Evolutionary conservation across 106 monocot genomes (phyloP).

Genomic region (Dactylorhiza incarnata): DNA sequence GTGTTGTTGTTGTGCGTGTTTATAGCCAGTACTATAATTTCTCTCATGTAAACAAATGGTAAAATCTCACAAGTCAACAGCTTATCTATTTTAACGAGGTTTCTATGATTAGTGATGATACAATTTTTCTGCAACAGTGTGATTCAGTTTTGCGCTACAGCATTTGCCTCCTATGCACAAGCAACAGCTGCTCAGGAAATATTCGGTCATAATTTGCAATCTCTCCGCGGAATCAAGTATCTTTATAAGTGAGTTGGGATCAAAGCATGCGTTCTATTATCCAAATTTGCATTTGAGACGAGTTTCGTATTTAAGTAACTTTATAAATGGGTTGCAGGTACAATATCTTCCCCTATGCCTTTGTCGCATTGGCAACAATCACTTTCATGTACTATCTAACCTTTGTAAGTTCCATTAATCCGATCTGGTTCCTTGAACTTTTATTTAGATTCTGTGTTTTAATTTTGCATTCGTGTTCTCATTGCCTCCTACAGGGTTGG

Average conservation of each 20-base stretch:
- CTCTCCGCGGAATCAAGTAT: conserved; percentile 95
- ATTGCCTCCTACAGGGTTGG: conserved; percentile 61
- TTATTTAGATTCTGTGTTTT: not conserved
- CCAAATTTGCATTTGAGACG: not conserved
- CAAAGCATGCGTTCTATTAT: no score
- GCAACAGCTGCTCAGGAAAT: conserved; percentile 98
- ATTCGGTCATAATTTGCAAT: conserved; percentile 93
- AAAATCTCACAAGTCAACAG: no score
- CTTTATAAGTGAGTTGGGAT: conserved; percentile 78
- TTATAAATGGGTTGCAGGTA: conserved; percentile 46
- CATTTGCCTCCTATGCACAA: conserved; percentile 92
- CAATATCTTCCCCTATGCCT: conserved; percentile 86
- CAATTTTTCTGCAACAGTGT: conserved; percentile 49
- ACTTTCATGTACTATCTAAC: conserved; percentile 66
- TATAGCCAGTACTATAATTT: no score
- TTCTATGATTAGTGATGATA: not conserved
- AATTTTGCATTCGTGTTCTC: not conserved
- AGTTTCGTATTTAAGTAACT: not conserved
- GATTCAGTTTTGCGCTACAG: conserved; percentile 93
- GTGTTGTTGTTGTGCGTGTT: no score
- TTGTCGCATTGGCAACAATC: conserved; percentile 59
- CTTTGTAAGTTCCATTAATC: conserved; percentile 52
- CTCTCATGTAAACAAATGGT: no score
- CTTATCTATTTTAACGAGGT: no score
- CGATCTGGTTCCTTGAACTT: not conserved